Percentiles rank a stretch among this genome's conserved stretches.
phyloP scores from a whole-genome alignment of 805 yeast species.

The Yarrowia osloensis region DNA sequence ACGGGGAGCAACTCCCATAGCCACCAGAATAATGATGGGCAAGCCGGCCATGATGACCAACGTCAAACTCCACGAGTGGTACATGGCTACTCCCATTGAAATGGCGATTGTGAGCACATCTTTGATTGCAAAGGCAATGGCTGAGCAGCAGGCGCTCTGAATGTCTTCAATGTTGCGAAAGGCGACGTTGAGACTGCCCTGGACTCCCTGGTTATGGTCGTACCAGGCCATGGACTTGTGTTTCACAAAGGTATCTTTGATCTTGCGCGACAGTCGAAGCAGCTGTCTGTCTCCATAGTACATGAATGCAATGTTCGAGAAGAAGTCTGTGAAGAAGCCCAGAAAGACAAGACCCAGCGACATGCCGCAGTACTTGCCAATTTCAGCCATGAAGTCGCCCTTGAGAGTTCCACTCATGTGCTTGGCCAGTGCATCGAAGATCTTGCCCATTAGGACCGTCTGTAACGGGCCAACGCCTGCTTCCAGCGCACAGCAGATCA shows the following conservation, averaged over 20 bases:
- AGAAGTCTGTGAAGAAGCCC: constrained; percentile 51
- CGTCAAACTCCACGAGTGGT: constrained; percentile 83
- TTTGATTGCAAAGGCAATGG: constrained; percentile 58
- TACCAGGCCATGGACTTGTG: constrained; percentile 59
- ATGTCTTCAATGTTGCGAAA: constrained; percentile 70
- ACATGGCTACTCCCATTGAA: constrained; percentile 64
- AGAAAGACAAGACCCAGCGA: constrained; percentile 48
- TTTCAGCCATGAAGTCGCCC: constrained; percentile 41
- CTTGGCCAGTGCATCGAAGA: constrained; percentile 48
- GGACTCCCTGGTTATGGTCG: constrained; percentile 55
- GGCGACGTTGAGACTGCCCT: constrained; percentile 65
- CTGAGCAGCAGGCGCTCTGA: constrained; percentile 67
- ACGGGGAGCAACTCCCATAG: constrained; percentile 53
- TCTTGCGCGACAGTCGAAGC: constrained; percentile 50
- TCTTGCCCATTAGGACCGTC: constrained; percentile 64
- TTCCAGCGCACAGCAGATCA: background rate
- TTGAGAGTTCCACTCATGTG: constrained; percentile 44
- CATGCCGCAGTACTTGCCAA: constrained; percentile 44
- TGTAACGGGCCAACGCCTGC: constrained; percentile 35
- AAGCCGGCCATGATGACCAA: constrained; percentile 70
- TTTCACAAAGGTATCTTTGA: constrained; percentile 51
- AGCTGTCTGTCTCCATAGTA: constrained; percentile 77
- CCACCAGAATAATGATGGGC: constrained; percentile 62
- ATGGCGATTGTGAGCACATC: constrained; percentile 52
- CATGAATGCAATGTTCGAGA: constrained; percentile 58